Evolutionary conservation across 1,284 basidiomycete species (phyloP).

Genomic region (Ceratobasidium sp.): DNA sequence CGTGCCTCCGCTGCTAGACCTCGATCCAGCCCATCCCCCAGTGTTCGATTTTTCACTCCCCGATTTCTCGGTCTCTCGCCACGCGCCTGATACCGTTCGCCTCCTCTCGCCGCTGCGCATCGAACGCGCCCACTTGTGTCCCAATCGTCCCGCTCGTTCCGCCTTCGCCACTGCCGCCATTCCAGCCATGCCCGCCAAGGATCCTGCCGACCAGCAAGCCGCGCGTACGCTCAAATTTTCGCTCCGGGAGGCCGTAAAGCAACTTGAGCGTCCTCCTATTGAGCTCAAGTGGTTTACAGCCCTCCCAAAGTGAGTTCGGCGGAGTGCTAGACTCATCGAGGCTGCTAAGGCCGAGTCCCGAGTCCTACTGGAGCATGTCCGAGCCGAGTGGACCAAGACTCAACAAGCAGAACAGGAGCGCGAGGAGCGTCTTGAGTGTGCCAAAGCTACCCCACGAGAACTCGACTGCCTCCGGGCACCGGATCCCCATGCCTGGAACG

Average conservation of each 20-base stretch:
- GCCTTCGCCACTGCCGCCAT: not conserved
- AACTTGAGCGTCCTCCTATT: not conserved
- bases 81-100: not conserved
- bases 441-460: not conserved
- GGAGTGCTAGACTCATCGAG: not conserved
- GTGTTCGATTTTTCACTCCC: no score
- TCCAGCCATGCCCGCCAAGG: not conserved
- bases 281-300: constrained; percentile 3
- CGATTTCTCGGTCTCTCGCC: not conserved
- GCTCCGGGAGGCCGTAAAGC: not conserved
- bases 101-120: not conserved
- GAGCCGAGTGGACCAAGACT: not conserved
- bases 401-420: not conserved
- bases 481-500: no score
- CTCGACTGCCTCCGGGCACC: not conserved
- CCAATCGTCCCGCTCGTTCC: not conserved
- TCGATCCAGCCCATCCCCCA: no score
- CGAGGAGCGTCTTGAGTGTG: not conserved
- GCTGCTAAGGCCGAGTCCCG: not conserved
- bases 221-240: not conserved
- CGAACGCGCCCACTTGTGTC: not conserved
- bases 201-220: not conserved
- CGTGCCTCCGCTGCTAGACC: no score
- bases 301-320: not conserved
- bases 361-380: not conserved